Evolutionary conservation across 306 rosid species (phyloP).

Genomic region (Luffa acutangula): DNA sequence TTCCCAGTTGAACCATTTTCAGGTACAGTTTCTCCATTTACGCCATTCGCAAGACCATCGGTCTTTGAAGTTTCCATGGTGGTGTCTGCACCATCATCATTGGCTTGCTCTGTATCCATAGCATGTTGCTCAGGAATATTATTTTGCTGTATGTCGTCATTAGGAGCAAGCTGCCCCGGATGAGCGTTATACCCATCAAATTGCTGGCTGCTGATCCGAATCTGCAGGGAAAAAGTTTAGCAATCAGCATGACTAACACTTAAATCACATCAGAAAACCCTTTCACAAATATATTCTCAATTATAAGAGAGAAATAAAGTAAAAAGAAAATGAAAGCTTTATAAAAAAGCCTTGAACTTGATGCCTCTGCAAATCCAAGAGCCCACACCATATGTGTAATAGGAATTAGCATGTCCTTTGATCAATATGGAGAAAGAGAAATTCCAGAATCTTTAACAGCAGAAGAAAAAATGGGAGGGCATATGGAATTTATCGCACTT

Average conservation of each 20-base stretch:
- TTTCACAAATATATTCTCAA: background rate
- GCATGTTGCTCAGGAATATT: background rate
- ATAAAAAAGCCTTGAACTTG: background rate
- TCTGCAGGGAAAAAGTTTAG: constrained; percentile 3
- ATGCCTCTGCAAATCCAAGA: background rate
- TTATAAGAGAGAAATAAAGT: background rate
- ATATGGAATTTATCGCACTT: background rate
- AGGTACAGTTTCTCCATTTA: background rate
- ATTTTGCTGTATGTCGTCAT: constrained; percentile 4
- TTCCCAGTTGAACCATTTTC: constrained; percentile 11
- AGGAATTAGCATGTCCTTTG: no score
- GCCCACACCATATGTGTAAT: background rate
- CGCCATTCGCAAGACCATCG: constrained; percentile 9
- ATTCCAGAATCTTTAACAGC: background rate
- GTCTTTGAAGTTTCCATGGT: background rate
- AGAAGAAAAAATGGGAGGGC: background rate
- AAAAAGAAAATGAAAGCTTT: background rate
- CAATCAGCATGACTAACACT: background rate
- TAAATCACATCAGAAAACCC: background rate
- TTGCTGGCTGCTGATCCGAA: constrained; percentile 10
- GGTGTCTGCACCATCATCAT: background rate
- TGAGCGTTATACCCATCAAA: constrained; percentile 2
- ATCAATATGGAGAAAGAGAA: background rate
- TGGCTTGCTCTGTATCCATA: constrained; percentile 4
- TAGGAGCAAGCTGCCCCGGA: constrained; percentile 5